A percentile compares a stretch with the other conserved stretches of the same genome.
Conservation (phyloP, 179 eudicot genomes). For the Sideroxylon spinosum region DNA sequence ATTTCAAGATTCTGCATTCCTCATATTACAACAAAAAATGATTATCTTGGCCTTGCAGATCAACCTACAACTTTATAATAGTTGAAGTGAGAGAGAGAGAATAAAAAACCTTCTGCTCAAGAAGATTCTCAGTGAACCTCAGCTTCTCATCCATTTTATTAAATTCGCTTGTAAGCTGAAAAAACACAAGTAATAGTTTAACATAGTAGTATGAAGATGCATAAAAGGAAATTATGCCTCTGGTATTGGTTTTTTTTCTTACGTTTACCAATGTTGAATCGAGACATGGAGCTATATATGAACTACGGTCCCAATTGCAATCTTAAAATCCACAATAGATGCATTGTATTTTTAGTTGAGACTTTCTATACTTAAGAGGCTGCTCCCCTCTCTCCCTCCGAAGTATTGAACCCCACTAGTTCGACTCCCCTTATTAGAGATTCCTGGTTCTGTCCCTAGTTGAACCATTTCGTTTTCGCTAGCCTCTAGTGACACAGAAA, state of each 20-base stretch:
- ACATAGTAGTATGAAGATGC: neutral
- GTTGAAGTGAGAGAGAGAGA: neutral
- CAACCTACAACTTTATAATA: neutral
- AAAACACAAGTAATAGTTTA: slow-evolving; percentile 1
- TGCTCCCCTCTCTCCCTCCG: no score
- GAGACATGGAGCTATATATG: no score
- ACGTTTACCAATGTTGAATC: neutral
- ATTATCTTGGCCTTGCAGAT: slow-evolving; percentile 9
- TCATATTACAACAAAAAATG: slow-evolving; percentile 10
- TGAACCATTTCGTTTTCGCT: neutral
- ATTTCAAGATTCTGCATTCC: slow-evolving; percentile 73
- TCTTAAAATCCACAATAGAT: no score
- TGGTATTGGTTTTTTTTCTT: neutral
- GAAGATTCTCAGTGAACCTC: slow-evolving; percentile 34
- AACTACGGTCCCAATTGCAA: no score
- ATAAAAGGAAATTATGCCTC: neutral
- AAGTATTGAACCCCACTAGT: no score
- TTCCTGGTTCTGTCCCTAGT: no score
- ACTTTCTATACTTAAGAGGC: no score
- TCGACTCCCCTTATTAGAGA: no score
- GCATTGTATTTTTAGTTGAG: no score
- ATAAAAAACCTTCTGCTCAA: slow-evolving; percentile 72
- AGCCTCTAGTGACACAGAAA: neutral
- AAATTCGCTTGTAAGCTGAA: slow-evolving; percentile 53
- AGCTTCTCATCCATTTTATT: slow-evolving; percentile 64